These are phyloP conservation scores for Pichia sp. DNA, from an alignment of 1,139 yeast species.

Conservation along the genomic window DNA sequence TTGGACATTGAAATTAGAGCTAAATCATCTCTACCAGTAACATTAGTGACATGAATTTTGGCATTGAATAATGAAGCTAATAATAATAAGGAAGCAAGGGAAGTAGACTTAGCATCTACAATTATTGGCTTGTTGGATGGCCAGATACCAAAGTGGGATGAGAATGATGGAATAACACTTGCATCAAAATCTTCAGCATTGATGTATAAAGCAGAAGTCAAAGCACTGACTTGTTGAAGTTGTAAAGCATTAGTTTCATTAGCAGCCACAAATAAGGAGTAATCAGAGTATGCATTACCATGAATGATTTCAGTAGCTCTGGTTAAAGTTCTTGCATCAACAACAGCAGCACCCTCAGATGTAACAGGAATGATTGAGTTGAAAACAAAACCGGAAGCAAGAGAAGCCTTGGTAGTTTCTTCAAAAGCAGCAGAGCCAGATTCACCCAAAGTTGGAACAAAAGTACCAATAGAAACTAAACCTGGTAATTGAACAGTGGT, in stretches of 20 bases:
- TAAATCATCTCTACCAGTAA: constrained; percentile 75
- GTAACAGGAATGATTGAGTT: constrained; percentile 75
- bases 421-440: constrained; percentile 50
- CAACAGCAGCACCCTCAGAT: constrained; percentile 53
- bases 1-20: constrained; percentile 82
- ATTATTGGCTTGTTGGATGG: constrained; percentile 79
- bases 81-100: constrained; percentile 82
- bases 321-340: constrained; percentile 58
- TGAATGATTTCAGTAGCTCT: constrained; percentile 57
- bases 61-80: constrained; percentile 85
- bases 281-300: constrained; percentile 66
- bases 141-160: constrained; percentile 80
- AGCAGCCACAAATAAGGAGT: constrained; percentile 78
- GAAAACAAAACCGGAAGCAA: constrained; percentile 87
- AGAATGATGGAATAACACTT: constrained; percentile 65
- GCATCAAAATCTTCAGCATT: constrained; percentile 70
- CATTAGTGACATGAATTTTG: constrained; percentile 84
- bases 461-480: constrained; percentile 73
- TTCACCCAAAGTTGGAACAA: constrained; percentile 62
- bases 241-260: constrained; percentile 60
- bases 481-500: constrained; percentile 81
- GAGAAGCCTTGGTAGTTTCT: constrained; percentile 60
- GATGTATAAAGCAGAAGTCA: constrained; percentile 74
- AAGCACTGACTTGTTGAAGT: constrained; percentile 55
- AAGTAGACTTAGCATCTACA: constrained; percentile 89